These are phyloP conservation scores for Aspergillus homomorphus DNA, from an alignment of 495 filamentous ascomycete species.

Conservation along the genomic window DNA sequence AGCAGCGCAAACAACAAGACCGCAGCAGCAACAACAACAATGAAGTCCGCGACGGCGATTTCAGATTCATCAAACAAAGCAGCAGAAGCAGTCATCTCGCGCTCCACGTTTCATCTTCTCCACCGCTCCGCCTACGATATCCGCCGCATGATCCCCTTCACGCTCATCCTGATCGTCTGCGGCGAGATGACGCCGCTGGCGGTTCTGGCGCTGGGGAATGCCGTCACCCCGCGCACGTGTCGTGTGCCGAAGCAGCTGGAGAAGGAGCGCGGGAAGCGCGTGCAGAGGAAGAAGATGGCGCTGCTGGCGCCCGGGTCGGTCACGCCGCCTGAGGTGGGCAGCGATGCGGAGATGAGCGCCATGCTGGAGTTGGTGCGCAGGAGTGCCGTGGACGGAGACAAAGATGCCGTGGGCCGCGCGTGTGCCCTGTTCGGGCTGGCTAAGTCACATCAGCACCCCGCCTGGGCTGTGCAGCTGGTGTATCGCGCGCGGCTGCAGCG, in stretches of 20 bases:
- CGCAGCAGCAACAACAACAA: too few species aligned
- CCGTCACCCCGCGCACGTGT: constrained; percentile 73
- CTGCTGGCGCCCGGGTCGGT: constrained; percentile 19
- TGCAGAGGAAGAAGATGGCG: constrained; percentile 39
- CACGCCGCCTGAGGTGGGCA: constrained; percentile 12
- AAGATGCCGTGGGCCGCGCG: constrained; percentile 32
- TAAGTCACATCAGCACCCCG: constrained; percentile 33
- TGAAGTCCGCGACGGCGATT: too few species aligned
- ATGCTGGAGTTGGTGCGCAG: constrained; percentile 22
- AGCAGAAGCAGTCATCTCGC: constrained; percentile 46
- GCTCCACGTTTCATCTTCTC: constrained; percentile 64
- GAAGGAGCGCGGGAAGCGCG: constrained; percentile 48
- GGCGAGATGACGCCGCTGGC: constrained; percentile 84
- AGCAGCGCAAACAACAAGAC: neutral
- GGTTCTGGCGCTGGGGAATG: constrained; percentile 61
- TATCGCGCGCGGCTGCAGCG: constrained; percentile 41
- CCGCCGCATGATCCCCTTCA: constrained; percentile 72
- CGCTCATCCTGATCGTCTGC: constrained; percentile 64
- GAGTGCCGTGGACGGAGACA: constrained; percentile 19
- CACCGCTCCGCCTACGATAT: constrained; percentile 65
- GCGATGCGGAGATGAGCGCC: constrained; percentile 26
- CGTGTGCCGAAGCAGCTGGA: constrained; percentile 71
- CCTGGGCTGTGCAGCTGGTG: constrained; percentile 29
- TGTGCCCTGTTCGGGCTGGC: constrained; percentile 49
- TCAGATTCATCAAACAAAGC: too few species aligned